These are phyloP conservation scores for Selenicereus undatus DNA, from an alignment of 148 eudicot genomes.

Conservation along the genomic window DNA sequence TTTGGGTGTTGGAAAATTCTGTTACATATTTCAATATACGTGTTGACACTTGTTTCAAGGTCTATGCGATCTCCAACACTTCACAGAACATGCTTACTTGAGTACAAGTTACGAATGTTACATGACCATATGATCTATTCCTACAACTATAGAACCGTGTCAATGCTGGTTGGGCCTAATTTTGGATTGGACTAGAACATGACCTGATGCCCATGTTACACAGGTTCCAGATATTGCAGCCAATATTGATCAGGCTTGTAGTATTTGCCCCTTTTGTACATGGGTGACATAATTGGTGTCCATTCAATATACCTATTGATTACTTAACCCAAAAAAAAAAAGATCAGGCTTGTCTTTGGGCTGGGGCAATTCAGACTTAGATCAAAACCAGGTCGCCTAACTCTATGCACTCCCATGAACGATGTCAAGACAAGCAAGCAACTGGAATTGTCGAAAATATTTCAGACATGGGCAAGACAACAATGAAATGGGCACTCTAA, in stretches of 20 bases:
- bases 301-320: no score
- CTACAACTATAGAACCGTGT: background rate
- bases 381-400: no score
- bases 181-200: background rate
- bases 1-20: background rate
- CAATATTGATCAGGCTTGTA: background rate
- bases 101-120: background rate
- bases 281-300: no score
- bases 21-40: no score
- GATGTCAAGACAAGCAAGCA: background rate
- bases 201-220: background rate
- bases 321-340: no score
- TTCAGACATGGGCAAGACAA: background rate
- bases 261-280: no score
- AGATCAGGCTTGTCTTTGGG: background rate
- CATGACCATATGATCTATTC: background rate
- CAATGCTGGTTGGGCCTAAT: background rate
- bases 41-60: no score
- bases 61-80: no score
- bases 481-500: background rate
- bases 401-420: background rate
- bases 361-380: no score
- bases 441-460: background rate
- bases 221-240: background rate
- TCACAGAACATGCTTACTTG: no score